Percentiles rank a stretch among this genome's conserved stretches.
These are phyloP conservation scores for Trichosporon sp. DNA, from an alignment of 1,284 basidiomycete genomes.

Conservation along the genomic window DNA sequence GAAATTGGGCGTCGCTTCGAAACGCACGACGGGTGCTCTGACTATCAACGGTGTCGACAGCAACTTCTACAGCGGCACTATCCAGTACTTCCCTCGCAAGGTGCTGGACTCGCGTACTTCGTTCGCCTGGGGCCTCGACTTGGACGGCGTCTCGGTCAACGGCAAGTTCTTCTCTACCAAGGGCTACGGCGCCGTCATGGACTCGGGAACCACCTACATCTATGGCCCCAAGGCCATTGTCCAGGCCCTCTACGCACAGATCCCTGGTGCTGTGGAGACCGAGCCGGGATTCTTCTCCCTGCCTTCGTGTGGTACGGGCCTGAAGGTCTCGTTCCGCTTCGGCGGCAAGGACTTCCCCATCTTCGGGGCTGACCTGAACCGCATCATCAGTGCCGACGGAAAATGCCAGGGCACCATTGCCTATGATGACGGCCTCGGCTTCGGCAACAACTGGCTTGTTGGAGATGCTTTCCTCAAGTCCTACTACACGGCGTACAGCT, in stretches of 20 bases:
- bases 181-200: slow-evolving; percentile 6
- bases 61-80: slow-evolving; percentile 63
- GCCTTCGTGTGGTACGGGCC: neutral
- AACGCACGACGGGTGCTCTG: slow-evolving; percentile 60
- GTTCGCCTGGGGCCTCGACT: neutral
- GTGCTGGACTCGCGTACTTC: neutral
- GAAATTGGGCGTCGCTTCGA: neutral
- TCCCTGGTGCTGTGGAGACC: slow-evolving; percentile 12
- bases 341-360: slow-evolving; percentile 11
- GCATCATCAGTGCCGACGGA: neutral
- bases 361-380: neutral
- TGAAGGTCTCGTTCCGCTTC: slow-evolving; percentile 5
- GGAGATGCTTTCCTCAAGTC: slow-evolving; percentile 5
- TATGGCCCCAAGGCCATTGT: slow-evolving; percentile 18
- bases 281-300: neutral
- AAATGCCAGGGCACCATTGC: neutral
- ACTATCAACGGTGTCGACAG: slow-evolving; percentile 56
- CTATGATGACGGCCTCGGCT: neutral
- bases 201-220: slow-evolving; percentile 32
- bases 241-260: slow-evolving; percentile 18
- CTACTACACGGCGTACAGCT: slow-evolving; percentile 4
- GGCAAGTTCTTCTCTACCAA: neutral
- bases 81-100: slow-evolving; percentile 59
- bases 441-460: neutral
- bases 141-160: slow-evolving; percentile 9